Percentiles rank a stretch among this genome's conserved stretches.
These are phyloP conservation scores for Caloboletus inedulis DNA, from an alignment of 1,284 basidiomycete species.

Conservation along the genomic window DNA sequence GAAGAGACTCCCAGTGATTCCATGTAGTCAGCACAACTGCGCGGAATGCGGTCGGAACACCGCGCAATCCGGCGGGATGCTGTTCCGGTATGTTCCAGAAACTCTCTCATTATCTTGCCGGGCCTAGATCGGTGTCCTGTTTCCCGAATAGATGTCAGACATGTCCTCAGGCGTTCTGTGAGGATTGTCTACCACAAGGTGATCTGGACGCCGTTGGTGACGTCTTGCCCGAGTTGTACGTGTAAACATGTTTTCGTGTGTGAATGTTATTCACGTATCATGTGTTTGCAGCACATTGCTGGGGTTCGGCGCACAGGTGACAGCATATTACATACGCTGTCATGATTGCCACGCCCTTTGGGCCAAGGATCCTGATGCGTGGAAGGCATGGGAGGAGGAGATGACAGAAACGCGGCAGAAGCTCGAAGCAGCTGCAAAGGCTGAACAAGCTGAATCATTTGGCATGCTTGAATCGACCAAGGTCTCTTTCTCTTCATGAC, in stretches of 20 bases:
- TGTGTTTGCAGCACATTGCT: constrained; percentile 36
- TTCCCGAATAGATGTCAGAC: constrained; percentile 47
- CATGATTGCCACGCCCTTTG: constrained; percentile 41
- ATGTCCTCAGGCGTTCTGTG: constrained; percentile 56
- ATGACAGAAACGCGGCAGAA: constrained; percentile 37
- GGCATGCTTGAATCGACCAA: not conserved
- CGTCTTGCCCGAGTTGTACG: constrained; percentile 54
- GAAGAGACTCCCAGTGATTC: constrained; percentile 23
- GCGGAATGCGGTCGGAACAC: constrained; percentile 41
- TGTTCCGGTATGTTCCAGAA: constrained; percentile 41
- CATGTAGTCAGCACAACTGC: constrained; percentile 54
- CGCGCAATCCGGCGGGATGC: constrained; percentile 46
- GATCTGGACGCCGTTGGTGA: constrained; percentile 52
- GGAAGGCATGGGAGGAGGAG: constrained; percentile 39
- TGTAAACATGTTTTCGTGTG: constrained; percentile 11
- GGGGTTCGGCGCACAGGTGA: constrained; percentile 35
- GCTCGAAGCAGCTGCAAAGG: constrained; percentile 16
- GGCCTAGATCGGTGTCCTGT: constrained; percentile 1
- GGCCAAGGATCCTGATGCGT: constrained; percentile 29
- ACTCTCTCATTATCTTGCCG: not conserved
- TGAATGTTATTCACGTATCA: constrained; percentile 6
- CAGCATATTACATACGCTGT: constrained; percentile 49
- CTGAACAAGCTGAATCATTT: not conserved
- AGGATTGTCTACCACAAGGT: constrained; percentile 53
- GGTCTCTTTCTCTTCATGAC: not conserved